A percentile compares a stretch with the other conserved stretches of the same genome.
Evolutionary conservation across 768 basidiomycete species (phyloP).

Genomic region (Suillus occidentalis): DNA sequence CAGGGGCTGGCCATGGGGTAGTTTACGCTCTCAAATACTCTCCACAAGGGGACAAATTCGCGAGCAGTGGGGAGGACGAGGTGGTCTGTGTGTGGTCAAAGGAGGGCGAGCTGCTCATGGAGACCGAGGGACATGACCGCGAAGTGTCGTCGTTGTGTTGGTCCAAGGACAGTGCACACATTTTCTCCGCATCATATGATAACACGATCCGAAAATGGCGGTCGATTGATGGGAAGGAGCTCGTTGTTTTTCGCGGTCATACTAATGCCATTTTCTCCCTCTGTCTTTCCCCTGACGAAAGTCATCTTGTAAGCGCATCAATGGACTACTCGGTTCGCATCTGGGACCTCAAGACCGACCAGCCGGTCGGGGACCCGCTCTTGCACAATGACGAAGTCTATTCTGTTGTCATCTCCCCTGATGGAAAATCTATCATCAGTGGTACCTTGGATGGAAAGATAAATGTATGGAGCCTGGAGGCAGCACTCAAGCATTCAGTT

Average conservation of each 20-base stretch:
- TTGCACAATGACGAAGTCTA: slow-evolving; percentile 85
- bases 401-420: slow-evolving; percentile 72
- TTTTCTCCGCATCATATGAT: neutral
- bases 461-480: slow-evolving; percentile 77
- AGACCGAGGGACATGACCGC: neutral
- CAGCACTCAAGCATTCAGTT: neutral
- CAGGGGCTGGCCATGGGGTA: neutral
- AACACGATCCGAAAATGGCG: neutral
- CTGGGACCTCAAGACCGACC: neutral
- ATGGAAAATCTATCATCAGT: slow-evolving; percentile 78
- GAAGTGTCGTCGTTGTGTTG: neutral
- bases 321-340: neutral
- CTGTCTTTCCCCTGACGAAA: neutral
- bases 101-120: neutral
- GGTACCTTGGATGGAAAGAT: slow-evolving; percentile 76
- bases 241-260: neutral
- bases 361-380: slow-evolving; percentile 32
- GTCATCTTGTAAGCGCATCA: neutral
- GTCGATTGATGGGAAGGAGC: neutral
- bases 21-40: neutral
- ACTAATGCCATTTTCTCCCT: neutral
- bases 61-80: neutral
- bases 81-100: neutral
- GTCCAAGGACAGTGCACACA: neutral
- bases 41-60: neutral